Evolutionary conservation across 2,329 filamentous ascomycete genomes (phyloP).

Genomic region (Hirsutella rhossiliensis): DNA sequence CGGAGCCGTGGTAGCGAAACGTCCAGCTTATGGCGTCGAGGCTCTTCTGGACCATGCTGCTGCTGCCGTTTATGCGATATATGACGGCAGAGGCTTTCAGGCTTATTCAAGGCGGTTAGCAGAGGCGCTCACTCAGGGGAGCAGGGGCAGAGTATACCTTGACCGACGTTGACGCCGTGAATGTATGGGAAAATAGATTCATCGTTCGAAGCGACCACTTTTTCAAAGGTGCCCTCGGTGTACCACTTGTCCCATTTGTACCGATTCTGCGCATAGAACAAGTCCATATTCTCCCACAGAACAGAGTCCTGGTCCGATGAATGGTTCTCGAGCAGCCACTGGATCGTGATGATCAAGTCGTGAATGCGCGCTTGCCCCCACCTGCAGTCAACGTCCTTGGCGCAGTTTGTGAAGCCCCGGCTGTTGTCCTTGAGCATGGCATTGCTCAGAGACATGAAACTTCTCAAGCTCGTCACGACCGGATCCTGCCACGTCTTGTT

Average conservation of each 20-base stretch:
- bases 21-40: constrained; percentile 23
- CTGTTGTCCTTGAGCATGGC: constrained; percentile 41
- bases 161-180: constrained; percentile 31
- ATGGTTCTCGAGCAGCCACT: constrained; percentile 27
- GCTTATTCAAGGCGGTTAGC: constrained; percentile 12
- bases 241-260: constrained; percentile 18
- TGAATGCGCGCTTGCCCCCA: constrained; percentile 22
- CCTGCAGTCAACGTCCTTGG: constrained; percentile 22
- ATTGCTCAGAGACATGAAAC: constrained; percentile 30
- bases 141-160: constrained; percentile 16
- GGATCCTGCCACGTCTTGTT: constrained; percentile 11
- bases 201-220: constrained; percentile 8
- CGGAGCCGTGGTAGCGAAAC: constrained; percentile 24
- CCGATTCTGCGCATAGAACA: constrained; percentile 19
- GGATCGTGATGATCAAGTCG: constrained; percentile 25
- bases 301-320: constrained; percentile 11
- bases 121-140: not conserved
- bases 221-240: constrained; percentile 9
- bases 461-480: constrained; percentile 8
- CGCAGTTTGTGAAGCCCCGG: constrained; percentile 33
- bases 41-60: constrained; percentile 21
- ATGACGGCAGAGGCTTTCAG: constrained; percentile 27
- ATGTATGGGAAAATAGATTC: constrained; percentile 16
- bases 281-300: constrained; percentile 27
- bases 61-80: constrained; percentile 25